phyloP scores from a whole-genome alignment of 1,284 basidiomycete genomes.

The Boletus sp. region DNA sequence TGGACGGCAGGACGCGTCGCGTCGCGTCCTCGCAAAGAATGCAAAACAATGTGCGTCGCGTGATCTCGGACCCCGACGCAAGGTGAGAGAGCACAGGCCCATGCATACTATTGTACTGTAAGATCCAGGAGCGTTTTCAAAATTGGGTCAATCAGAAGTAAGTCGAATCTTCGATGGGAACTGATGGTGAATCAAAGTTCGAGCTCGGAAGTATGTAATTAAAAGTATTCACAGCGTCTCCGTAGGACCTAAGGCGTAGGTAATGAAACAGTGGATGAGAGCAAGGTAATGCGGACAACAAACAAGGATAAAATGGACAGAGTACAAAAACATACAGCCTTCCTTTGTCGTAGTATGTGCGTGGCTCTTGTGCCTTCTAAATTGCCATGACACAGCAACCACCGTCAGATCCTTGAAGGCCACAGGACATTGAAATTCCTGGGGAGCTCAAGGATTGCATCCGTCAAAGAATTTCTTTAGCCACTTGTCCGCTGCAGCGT shows the following conservation, averaged over 20 bases:
- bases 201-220: constrained; percentile 22
- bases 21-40: neutral
- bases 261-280: constrained; percentile 19
- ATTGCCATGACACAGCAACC: constrained; percentile 14
- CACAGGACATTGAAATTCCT: neutral
- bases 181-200: constrained; percentile 18
- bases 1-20: constrained; percentile 1
- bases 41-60: neutral
- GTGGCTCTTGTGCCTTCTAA: constrained; percentile 7
- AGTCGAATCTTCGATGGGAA: constrained; percentile 9
- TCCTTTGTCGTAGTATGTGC: constrained; percentile 19
- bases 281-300: constrained; percentile 18
- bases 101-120: no score
- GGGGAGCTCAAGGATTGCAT: constrained; percentile 4
- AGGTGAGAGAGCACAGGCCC: no score
- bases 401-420: constrained; percentile 4
- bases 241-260: constrained; percentile 22
- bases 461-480: constrained; percentile 45
- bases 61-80: constrained; percentile 3
- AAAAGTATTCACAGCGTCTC: constrained; percentile 21
- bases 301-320: constrained; percentile 17
- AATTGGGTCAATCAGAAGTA: constrained; percentile 6
- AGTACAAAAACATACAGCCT: constrained; percentile 26
- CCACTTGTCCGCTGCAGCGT: constrained; percentile 52
- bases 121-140: constrained; percentile 11